These are phyloP conservation scores for Alternaria brassicicola DNA, from an alignment of 2,329 filamentous ascomycete species.

Conservation along the genomic window DNA sequence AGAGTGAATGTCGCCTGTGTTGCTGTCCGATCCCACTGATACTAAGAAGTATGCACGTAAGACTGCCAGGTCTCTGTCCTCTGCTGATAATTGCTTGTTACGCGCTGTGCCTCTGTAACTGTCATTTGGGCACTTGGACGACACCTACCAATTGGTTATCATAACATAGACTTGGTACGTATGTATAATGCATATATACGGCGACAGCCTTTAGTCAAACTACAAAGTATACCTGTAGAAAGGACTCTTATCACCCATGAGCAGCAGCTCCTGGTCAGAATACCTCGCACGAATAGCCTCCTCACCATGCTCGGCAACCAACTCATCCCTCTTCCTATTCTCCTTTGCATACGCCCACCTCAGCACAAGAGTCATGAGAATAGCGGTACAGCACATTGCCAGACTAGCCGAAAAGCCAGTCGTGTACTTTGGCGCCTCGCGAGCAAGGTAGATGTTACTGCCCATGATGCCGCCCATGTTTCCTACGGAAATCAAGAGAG, in stretches of 20 bases:
- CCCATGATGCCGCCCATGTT: slow-evolving; percentile 54
- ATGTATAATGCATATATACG: too few species aligned
- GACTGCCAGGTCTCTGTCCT: not conserved
- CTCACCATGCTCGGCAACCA: slow-evolving; percentile 37
- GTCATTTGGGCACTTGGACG: not conserved
- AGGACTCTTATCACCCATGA: slow-evolving; percentile 52
- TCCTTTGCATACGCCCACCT: slow-evolving; percentile 52
- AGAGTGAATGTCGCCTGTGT: not conserved
- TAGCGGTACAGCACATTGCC: slow-evolving; percentile 54
- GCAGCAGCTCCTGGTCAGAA: slow-evolving; percentile 49
- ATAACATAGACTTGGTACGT: too few species aligned
- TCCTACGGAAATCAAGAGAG: slow-evolving; percentile 56
- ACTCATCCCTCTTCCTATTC: slow-evolving; percentile 35
- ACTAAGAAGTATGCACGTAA: not conserved
- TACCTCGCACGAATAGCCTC: slow-evolving; percentile 47
- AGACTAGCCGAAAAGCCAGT: slow-evolving; percentile 59
- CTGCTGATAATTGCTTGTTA: too few species aligned
- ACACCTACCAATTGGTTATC: too few species aligned
- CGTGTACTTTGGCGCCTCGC: slow-evolving; percentile 56
- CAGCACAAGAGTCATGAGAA: slow-evolving; percentile 52
- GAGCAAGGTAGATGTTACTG: slow-evolving; percentile 58
- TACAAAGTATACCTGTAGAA: slow-evolving; percentile 49
- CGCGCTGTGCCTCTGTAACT: not conserved
- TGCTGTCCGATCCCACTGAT: not conserved
- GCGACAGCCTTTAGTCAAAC: too few species aligned